Conservation (phyloP, 345 rosid species). For the Citrus maxima region DNA sequence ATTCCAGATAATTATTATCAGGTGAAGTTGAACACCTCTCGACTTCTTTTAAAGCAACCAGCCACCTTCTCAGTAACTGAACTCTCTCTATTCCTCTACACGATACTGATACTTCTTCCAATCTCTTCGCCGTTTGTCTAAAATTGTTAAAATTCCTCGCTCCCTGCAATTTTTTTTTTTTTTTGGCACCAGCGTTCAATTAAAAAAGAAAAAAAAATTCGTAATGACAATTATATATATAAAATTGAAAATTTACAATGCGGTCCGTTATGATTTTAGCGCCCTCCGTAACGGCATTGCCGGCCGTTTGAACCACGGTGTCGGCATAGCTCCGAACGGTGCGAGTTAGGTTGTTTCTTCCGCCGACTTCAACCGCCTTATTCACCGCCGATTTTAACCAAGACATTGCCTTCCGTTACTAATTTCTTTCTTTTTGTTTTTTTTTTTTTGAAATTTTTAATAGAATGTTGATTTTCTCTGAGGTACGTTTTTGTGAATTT, state of each 20-base stretch:
- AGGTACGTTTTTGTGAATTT: no score
- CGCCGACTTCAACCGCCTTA: slow-evolving; percentile 78
- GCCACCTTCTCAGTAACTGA: slow-evolving; percentile 75
- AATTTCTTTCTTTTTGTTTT: background rate
- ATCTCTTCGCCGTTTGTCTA: slow-evolving; percentile 62
- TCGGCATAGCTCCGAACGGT: slow-evolving; percentile 67
- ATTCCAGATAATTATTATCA: background rate
- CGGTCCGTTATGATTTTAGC: slow-evolving; percentile 77
- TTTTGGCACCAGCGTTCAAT: background rate
- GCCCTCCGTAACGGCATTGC: slow-evolving; percentile 70
- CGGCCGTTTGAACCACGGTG: slow-evolving; percentile 69
- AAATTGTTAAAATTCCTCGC: slow-evolving; percentile 61
- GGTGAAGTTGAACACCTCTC: slow-evolving; percentile 45
- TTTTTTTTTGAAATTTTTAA: background rate
- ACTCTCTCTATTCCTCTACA: slow-evolving; percentile 83
- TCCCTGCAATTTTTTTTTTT: slow-evolving; percentile 40
- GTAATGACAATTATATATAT: background rate
- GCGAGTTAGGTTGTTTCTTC: slow-evolving; percentile 47
- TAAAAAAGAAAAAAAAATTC: background rate
- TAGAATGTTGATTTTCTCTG: background rate
- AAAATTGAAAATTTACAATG: slow-evolving; percentile 24
- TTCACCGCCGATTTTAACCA: slow-evolving; percentile 72
- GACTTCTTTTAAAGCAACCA: slow-evolving; percentile 80
- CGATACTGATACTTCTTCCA: slow-evolving; percentile 90
- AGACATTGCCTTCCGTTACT: slow-evolving; percentile 42